These are phyloP conservation scores for Acanthamoeba sp. DNA, from an alignment of 208 protist genomes.

Conservation along the genomic window DNA sequence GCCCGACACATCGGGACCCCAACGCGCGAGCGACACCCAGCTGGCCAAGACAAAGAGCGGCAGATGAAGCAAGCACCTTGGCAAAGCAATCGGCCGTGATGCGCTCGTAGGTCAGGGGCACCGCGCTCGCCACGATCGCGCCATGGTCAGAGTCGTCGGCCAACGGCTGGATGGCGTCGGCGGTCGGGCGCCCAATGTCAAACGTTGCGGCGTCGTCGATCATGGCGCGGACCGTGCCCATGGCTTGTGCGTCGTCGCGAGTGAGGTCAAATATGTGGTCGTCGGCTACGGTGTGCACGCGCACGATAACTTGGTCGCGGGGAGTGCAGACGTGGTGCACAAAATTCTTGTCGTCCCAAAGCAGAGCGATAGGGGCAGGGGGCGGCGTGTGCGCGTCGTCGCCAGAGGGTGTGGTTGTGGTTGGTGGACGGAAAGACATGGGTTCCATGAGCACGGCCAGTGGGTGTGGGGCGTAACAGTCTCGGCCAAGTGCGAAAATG, in stretches of 20 bases:
- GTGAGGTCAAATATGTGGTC: neutral
- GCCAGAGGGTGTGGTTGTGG: too few relatives aligned
- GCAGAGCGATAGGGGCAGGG: too few relatives aligned
- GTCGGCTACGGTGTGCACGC: neutral
- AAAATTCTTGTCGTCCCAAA: neutral
- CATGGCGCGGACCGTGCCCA: neutral
- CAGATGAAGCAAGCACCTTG: neutral
- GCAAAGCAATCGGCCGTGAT: slow-evolving; percentile 15
- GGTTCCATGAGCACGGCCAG: too few relatives aligned
- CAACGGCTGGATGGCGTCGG: neutral
- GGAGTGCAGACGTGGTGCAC: neutral
- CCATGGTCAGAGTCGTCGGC: neutral
- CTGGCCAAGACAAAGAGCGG: too few relatives aligned
- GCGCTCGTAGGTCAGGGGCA: neutral
- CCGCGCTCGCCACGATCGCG: neutral
- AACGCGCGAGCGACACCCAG: too few relatives aligned
- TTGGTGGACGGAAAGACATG: too few relatives aligned
- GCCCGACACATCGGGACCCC: neutral
- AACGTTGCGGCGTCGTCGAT: neutral
- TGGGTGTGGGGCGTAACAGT: too few relatives aligned
- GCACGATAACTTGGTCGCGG: neutral
- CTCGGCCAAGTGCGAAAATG: too few relatives aligned
- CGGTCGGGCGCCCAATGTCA: neutral
- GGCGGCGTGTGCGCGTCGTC: too few relatives aligned
- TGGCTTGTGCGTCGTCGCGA: neutral